phyloP scores from a whole-genome alignment of 768 basidiomycete species.

The Sarcodon sp. region DNA sequence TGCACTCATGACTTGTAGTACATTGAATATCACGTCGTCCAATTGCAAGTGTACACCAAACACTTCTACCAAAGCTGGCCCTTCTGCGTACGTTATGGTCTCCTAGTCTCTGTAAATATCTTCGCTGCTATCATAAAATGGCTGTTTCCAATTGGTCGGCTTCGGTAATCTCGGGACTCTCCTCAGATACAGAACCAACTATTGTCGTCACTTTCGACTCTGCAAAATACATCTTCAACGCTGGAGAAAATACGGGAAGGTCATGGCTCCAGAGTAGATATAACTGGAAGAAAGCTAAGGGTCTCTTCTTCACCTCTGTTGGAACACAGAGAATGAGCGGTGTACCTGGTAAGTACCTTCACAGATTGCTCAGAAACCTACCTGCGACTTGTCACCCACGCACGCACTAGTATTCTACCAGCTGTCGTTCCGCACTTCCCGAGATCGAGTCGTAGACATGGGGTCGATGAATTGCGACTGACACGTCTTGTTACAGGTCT shows the following conservation, averaged over 20 bases:
- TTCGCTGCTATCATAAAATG: background rate
- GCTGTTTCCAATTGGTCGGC: constrained; percentile 46
- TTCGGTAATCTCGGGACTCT: constrained; percentile 40
- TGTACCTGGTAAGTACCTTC: constrained; percentile 46
- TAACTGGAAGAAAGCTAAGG: constrained; percentile 54
- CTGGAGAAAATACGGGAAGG: constrained; percentile 69
- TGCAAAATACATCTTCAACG: constrained; percentile 83
- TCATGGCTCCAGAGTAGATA: constrained; percentile 55
- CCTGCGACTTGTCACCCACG: background rate
- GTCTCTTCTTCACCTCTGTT: constrained; percentile 60
- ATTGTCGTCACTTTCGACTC: constrained; percentile 64
- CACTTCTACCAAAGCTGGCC: constrained; percentile 2
- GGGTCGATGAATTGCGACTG: constrained; percentile 2
- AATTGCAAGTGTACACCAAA: background rate
- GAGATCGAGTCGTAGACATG: background rate
- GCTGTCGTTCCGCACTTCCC: background rate
- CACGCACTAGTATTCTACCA: background rate
- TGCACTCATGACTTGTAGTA: no score
- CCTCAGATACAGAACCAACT: constrained; percentile 74
- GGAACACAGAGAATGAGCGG: constrained; percentile 55
- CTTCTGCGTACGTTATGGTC: constrained; percentile 10
- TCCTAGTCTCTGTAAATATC: constrained; percentile 8
- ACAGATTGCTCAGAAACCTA: background rate
- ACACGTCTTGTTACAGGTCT: constrained; percentile 33
- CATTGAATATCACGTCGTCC: no score